Evolutionary conservation across 2,329 filamentous ascomycete species (phyloP), one percentile per base, ranked within the genome.

Genomic region (Magnaporthales sp.): DNA sequence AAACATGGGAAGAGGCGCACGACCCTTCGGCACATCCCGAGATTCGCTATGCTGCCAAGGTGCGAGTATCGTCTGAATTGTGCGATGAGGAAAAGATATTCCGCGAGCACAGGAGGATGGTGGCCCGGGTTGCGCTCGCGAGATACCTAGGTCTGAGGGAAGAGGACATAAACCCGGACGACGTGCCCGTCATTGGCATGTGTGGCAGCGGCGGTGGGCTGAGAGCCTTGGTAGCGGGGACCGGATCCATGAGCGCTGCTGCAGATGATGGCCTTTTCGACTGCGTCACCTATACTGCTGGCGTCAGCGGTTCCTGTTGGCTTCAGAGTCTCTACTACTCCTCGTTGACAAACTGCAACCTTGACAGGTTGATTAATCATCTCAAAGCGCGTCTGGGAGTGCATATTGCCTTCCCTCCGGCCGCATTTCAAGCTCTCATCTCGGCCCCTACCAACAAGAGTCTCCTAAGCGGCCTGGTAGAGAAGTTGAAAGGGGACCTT

Each of bases 241-340:
- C 93, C 0, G 93, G 94, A 0, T 97, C 93, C 0, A 89, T 96
- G 68, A 81, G 95, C 10, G 93, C 93, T 3, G 85, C 92, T 0
- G 87, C 92, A 68, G 91, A 97, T 75, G 90, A 91, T 67, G 95
- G 95, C 0, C 81, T 99, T 0, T 96, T 97, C 75, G 93, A 97
- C 77, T 98, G 95, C 75, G 85, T 92, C 11, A 98, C 93, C 1
- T 99, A 99, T 74, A 96, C 93, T 0, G 92, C 94, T 5, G 95
- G 95, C 1, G 95, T 99, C 63, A 97, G 93, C 74, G 95, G 95
- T 0, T 96, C 91, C 70, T 98, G 95, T 76, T 99, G 95, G 95
- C 83, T 98, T 6, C 94, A 98, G 75, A 84, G 91, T 0, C 82
- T 99, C 4, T 97, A 91, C 74, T 89, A 95, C 73, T 94, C 92